Base-by-base conservation (phyloP, 2,329 filamentous ascomycete species). In the Xylariales sp. region DNA sequence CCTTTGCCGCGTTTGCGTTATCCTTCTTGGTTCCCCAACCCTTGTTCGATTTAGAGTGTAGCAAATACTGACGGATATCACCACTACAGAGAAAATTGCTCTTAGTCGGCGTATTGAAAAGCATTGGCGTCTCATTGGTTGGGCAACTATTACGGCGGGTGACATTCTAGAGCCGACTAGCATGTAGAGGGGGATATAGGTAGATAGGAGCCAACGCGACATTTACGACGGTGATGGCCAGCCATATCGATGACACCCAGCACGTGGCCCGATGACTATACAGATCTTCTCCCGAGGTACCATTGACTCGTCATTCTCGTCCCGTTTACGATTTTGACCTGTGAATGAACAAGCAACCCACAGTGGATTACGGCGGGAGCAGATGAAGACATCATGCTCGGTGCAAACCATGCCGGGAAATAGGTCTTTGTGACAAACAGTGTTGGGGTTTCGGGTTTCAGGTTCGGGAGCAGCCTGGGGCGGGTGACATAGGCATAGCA, bases 51-150 rank as follows among this genome's bases (percentile, higher is more conserved):
- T 12, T 41, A 41, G 12, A 3, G 9, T 5, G 10, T 41, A 12
- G 9, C 5, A 45, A 48, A 55, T 56, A 46, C 69, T 71, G 41
- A 71, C 69, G 69, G 41, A 71, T 54, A 5, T 16, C 9, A 23
- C 34, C 39, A 10, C 5, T 28, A 53, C 53, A 71, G 95, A 99
- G 87, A 98, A 99, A 91, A 94, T 99, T 77, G 96, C 96, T 49
- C 86, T 99, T 78, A 94, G 90, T 80, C 88, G 96, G 83, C 93
- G 96, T 90, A 97, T 98, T 77, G 96, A 99, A 83, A 98, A 77
- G 74, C 75, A 77, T 52, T 77, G 75, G 75, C 75, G 75, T 72
- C 73, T 77, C 14, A 77, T 77, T 48, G 75, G 75, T 56, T 77
- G 75, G 75, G 75, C 75, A 16, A 77, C 74, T 50, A 77, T 77